phyloP scores from a whole-genome alignment of 495 filamentous ascomycete species.

The Xylaria intraflava region DNA sequence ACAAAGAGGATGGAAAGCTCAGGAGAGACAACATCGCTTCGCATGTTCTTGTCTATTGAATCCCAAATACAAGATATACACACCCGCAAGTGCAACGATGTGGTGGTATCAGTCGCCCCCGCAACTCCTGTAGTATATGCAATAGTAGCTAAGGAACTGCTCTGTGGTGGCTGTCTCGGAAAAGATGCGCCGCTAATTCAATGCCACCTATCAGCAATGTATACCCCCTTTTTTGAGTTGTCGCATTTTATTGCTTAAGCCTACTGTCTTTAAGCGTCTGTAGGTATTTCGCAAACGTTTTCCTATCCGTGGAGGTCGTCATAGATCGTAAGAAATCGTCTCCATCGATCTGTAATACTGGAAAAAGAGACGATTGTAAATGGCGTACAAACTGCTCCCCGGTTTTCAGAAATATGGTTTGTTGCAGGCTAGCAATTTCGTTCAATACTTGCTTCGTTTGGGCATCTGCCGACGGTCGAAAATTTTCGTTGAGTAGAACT shows the following conservation, averaged over 20 bases:
- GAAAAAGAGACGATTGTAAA: conserved; percentile 43
- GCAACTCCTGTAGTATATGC: conserved; percentile 15
- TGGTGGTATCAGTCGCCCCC: conserved; percentile 14
- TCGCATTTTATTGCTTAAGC: conserved; percentile 15
- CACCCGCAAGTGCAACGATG: conserved; percentile 3
- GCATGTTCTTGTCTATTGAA: conserved; percentile 9
- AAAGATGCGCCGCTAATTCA: neutral
- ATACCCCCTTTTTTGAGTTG: no score
- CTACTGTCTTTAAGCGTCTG: conserved; percentile 33
- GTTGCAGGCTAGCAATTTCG: conserved; percentile 78
- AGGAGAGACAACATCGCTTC: neutral
- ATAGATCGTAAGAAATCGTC: conserved; percentile 44
- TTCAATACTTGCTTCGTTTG: conserved; percentile 75
- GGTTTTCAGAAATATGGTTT: conserved; percentile 80
- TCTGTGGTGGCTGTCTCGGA: neutral
- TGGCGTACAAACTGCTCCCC: conserved; percentile 52
- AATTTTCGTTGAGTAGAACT: conserved; percentile 64
- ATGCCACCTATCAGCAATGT: neutral
- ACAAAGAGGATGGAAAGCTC: neutral
- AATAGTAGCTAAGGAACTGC: conserved; percentile 5
- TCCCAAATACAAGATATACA: conserved; percentile 10
- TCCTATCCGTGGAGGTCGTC: conserved; percentile 44
- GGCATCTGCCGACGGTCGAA: conserved; percentile 71
- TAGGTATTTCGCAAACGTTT: conserved; percentile 43
- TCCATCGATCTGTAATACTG: conserved; percentile 40